Base-by-base conservation (phyloP, 768 basidiomycete genomes). In the Termitomyces bulborhizus region DNA sequence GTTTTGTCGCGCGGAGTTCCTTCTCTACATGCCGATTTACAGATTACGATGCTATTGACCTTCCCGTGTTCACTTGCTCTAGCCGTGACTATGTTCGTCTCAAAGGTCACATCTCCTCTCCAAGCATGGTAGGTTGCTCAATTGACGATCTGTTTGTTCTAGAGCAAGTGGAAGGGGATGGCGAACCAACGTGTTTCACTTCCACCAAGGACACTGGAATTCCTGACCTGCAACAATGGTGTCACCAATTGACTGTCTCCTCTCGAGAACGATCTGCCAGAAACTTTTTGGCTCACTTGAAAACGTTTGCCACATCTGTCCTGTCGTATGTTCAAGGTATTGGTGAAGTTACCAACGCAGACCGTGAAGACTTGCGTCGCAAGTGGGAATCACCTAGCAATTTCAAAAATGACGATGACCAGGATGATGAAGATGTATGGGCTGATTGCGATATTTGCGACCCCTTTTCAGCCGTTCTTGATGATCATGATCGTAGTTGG, bases 121-220 rank as follows among this genome's bases (percentile, higher is more conserved):
- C 13, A 26, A 42, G 34, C 6, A n/a, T 31, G 24, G 45, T 58
- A 21, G 37, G 24, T 24, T 32, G 21, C 32, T 37, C 42, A 16
- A 52, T 46, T 16, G 36, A 55, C 32, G 43, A 47, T 53, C n/a
- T 32, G 21, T 13, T n/a, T 32, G 21, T 13, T 55, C 26, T 34
- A 82, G 82, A 76, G 13, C 81, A 84, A 69, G 76, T 82, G 27
- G 77, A 77, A 61, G 83, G 83, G 27, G 83, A 86, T 53, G 83
- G 83, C 13, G 76, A 77, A 24, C 75, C 82, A 1, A 65, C 76
- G 0, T 83, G 81, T 60, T 84, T 83, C 67, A 71, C 76, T 41
- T 74, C 77, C 54, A 61, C 73, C n/a, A 64, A 73, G 9, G 77
- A 84, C 57, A 83, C 81, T 6, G 78, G 79, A 3, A 76, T 85